Percentiles rank a stretch among this genome's conserved stretches.
These are phyloP conservation scores for Gonium pectorale DNA, from an alignment of 139 green algal genomes.

Conservation along the genomic window DNA sequence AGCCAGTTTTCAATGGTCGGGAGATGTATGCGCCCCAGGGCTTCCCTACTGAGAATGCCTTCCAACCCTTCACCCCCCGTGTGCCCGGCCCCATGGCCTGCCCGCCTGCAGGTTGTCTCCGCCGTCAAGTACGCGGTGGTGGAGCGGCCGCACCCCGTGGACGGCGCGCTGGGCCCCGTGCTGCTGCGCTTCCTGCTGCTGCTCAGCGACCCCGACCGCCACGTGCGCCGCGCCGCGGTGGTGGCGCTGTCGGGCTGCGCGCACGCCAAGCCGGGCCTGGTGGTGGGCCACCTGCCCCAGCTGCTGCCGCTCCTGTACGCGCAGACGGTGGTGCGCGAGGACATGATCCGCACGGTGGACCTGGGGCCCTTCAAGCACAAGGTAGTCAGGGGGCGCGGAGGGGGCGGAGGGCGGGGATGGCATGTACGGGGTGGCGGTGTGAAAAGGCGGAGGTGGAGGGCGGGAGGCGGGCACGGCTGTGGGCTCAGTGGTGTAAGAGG, in stretches of 20 bases:
- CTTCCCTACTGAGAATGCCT: no score
- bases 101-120: constrained; percentile 64
- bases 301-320: constrained; percentile 89
- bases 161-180: constrained; percentile 66
- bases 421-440: not conserved
- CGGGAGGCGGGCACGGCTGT: no score
- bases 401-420: not conserved
- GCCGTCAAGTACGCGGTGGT: constrained; percentile 79
- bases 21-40: no score
- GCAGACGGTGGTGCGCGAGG: constrained; percentile 82
- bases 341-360: constrained; percentile 89
- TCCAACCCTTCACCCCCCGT: no score
- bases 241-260: constrained; percentile 65
- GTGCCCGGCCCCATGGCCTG: not conserved
- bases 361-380: constrained; percentile 94
- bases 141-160: constrained; percentile 79
- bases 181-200: constrained; percentile 71
- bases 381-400: constrained; percentile 21
- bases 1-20: no score
- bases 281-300: constrained; percentile 68
- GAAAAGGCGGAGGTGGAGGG: no score
- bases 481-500: no score
- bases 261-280: constrained; percentile 81
- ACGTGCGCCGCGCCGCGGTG: constrained; percentile 39
- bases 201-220: constrained; percentile 69